phyloP scores from a whole-genome alignment of 805 yeast species.

The Ogataea corticis region DNA sequence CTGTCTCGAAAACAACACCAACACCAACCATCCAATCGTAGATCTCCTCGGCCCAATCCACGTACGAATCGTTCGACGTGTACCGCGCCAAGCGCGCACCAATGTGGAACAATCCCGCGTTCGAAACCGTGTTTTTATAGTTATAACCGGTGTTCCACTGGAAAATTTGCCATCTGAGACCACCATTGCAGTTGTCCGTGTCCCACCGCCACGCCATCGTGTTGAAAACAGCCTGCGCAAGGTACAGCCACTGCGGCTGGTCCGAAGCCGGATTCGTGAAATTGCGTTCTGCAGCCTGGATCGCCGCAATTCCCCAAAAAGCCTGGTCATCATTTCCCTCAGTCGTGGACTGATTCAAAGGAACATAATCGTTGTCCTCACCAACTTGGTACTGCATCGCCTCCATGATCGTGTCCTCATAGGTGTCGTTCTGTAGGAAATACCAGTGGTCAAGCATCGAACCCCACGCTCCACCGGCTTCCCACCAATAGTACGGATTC shows the following conservation, averaged over 20 bases:
- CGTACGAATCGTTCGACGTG: constrained; percentile 71
- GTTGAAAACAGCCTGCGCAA: constrained; percentile 88
- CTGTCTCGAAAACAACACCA: constrained; percentile 33
- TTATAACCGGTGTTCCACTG: constrained; percentile 93
- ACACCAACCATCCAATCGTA: constrained; percentile 72
- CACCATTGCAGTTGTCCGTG: constrained; percentile 70
- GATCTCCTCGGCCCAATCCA: constrained; percentile 69
- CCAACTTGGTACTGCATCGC: constrained; percentile 78
- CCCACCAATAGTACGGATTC: constrained; percentile 97
- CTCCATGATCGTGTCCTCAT: constrained; percentile 53
- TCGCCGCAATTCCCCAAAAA: constrained; percentile 92
- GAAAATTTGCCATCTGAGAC: constrained; percentile 95
- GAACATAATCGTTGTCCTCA: constrained; percentile 74
- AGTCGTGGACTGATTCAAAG: constrained; percentile 82
- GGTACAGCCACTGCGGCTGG: constrained; percentile 73
- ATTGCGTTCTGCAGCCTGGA: constrained; percentile 89
- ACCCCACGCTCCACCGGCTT: constrained; percentile 97
- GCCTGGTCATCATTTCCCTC: constrained; percentile 99
- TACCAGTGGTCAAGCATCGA: constrained; percentile 76
- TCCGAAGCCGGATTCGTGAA: constrained; percentile 66
- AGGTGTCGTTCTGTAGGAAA: constrained; percentile 69
- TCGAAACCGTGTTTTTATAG: constrained; percentile 89
- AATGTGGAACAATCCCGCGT: constrained; percentile 83
- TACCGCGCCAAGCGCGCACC: constrained; percentile 87
- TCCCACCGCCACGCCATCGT: constrained; percentile 94